phyloP scores from a whole-genome alignment of 345 rosid species.

The Pelargonium nanum region DNA sequence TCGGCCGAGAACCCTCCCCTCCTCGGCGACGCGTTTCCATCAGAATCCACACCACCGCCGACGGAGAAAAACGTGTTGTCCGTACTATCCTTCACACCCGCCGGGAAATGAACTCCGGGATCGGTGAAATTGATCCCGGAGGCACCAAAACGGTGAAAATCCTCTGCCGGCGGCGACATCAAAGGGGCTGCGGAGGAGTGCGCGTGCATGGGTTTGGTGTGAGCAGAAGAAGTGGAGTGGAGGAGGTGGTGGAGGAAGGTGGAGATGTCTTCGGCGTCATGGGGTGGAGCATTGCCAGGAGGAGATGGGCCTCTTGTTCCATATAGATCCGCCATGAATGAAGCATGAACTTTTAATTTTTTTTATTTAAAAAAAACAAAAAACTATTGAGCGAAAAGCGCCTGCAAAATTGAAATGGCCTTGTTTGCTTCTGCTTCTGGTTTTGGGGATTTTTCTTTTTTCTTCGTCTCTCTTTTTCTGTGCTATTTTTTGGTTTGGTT shows the following conservation, averaged over 20 bases:
- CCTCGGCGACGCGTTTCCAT: background rate
- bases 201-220: no score
- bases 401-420: background rate
- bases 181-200: conserved; percentile 18
- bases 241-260: conserved; percentile 35
- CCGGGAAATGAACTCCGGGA: conserved; percentile 16
- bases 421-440: background rate
- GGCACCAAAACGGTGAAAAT: conserved; percentile 11
- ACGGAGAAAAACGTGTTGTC: conserved; percentile 20
- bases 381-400: background rate
- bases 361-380: background rate
- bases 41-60: background rate
- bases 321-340: conserved; percentile 51
- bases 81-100: conserved; percentile 10
- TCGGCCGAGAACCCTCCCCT: conserved; percentile 17
- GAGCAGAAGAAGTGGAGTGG: conserved; percentile 20
- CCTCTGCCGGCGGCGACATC: conserved; percentile 10
- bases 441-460: background rate
- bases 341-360: background rate
- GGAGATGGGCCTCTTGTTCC: conserved; percentile 14
- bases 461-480: background rate
- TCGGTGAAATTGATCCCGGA: conserved; percentile 12
- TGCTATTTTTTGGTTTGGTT: background rate
- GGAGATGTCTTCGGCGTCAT: conserved; percentile 43
- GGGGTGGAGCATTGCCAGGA: conserved; percentile 11